A percentile compares a stretch with the other conserved stretches of the same genome.
phyloP scores from a whole-genome alignment of 768 basidiomycete species.

The Sutorius australiensis region DNA sequence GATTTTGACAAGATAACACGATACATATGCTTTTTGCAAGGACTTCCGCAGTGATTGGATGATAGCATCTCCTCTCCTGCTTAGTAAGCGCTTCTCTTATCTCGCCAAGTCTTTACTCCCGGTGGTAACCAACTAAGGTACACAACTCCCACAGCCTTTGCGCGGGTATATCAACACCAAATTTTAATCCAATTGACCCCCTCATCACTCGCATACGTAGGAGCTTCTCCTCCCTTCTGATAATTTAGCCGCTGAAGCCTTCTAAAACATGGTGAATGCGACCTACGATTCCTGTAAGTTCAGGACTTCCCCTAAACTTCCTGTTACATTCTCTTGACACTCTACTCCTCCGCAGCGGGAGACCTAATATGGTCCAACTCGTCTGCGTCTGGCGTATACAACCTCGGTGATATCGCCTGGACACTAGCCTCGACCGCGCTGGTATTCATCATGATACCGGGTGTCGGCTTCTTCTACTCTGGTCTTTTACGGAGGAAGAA shows the following conservation, averaged over 20 bases:
- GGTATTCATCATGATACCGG: conserved; percentile 83
- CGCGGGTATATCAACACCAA: conserved; percentile 19
- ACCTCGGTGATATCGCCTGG: conserved; percentile 69
- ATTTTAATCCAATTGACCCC: neutral
- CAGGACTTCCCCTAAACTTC: neutral
- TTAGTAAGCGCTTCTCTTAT: conserved; percentile 23
- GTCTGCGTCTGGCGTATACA: conserved; percentile 37
- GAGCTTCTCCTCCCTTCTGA: neutral
- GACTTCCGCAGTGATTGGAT: conserved; percentile 17
- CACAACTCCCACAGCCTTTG: conserved; percentile 17
- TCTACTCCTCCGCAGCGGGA: conserved; percentile 29
- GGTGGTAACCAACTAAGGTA: conserved; percentile 6
- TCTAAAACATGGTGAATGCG: conserved; percentile 39
- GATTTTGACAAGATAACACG: conserved; percentile 18
- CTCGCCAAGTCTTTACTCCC: conserved; percentile 7
- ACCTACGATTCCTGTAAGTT: conserved; percentile 41
- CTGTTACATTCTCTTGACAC: neutral
- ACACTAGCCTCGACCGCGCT: conserved; percentile 70
- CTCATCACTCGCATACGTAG: neutral
- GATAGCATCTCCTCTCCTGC: conserved; percentile 17
- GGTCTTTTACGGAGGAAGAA: conserved; percentile 91
- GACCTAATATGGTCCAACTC: conserved; percentile 33
- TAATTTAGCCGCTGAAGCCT: neutral
- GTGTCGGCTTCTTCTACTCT: conserved; percentile 86
- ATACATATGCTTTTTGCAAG: neutral